Base-by-base conservation (phyloP, 768 basidiomycete species). In the Russula abietina region DNA sequence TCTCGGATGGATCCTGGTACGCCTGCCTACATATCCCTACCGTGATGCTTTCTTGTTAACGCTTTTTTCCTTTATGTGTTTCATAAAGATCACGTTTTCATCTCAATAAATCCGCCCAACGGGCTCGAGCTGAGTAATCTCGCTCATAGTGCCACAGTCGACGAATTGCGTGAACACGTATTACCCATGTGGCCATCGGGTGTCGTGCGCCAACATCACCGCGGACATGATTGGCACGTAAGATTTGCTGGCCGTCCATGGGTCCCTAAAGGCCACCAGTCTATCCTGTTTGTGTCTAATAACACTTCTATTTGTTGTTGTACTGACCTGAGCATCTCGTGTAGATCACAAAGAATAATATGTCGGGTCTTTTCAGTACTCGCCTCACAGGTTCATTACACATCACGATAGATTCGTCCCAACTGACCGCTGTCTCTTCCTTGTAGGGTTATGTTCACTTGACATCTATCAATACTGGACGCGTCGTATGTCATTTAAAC, bases 201-300 rank as follows among this genome's bases (percentile, higher is more conserved):
- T 1, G 73, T 86, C 49, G 79, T 80, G 49, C 70, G 76, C 24
- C 79, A 83, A 64, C 68, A 77, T 43, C 69, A 77, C 62, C 65
- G 71, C 45, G 75, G 78, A 57, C 71, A 79, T 68, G 73, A 76
- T n/a, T 88, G 86, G 80, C 79, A 79, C 43, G 81, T 87, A 22
- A 79, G 76, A n/a, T 89, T 91, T 66, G 75, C 77, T 63, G 83
- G 82, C 64, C 76, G 78, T n/a, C 89, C 89, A 4, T 91, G 89
- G 89, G 80, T 77, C 52, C 76, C 83, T 64, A 75, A 75, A 48
- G 86, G 86, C 3, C 74, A 76, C 24, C 80, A 87, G 36, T 75
- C 75, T 9, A 69, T 79, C 59, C 75, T 79, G 88, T 88, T 72
- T 74, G 57, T 59, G 48, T 22, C 19, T 16, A 5, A 79, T 56